These are phyloP conservation scores for Saraca asoca DNA, from an alignment of 331 rosid species.

Conservation along the genomic window DNA sequence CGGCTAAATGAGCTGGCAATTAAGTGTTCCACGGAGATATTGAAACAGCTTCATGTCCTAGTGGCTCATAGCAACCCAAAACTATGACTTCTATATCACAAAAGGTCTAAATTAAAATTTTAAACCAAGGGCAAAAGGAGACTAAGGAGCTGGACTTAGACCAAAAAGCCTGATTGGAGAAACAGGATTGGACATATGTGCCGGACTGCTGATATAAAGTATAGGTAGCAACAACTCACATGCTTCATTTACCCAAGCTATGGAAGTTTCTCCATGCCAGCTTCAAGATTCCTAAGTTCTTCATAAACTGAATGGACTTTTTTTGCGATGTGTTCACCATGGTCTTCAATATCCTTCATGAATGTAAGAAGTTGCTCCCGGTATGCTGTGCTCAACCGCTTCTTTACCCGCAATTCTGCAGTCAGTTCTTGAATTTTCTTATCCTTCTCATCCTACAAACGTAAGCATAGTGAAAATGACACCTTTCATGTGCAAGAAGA, in stretches of 20 bases:
- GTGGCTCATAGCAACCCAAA: too few relatives aligned
- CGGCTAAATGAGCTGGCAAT: too few relatives aligned
- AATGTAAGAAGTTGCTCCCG: conserved; percentile 57
- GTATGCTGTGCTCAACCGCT: conserved; percentile 58
- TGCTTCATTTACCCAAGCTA: conserved; percentile 31
- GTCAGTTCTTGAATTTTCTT: conserved; percentile 66
- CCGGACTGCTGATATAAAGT: background rate
- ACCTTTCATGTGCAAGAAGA: background rate
- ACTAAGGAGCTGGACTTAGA: too few relatives aligned
- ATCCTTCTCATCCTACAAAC: conserved; percentile 65
- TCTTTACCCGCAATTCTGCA: conserved; percentile 64
- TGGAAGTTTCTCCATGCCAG: conserved; percentile 43
- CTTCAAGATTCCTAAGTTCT: conserved; percentile 56
- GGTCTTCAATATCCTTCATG: conserved; percentile 63
- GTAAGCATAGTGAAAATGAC: background rate
- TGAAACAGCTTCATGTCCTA: too few relatives aligned
- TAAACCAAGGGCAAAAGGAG: too few relatives aligned
- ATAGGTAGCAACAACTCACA: conserved; percentile 24
- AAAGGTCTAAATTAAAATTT: too few relatives aligned
- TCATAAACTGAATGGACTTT: conserved; percentile 54
- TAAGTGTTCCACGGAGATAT: too few relatives aligned
- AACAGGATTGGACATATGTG: background rate
- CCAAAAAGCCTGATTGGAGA: background rate
- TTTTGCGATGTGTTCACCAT: conserved; percentile 49
- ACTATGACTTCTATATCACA: too few relatives aligned